phyloP scores from a whole-genome alignment of 2,329 filamentous ascomycete species.

The Colletotrichum sp. region DNA sequence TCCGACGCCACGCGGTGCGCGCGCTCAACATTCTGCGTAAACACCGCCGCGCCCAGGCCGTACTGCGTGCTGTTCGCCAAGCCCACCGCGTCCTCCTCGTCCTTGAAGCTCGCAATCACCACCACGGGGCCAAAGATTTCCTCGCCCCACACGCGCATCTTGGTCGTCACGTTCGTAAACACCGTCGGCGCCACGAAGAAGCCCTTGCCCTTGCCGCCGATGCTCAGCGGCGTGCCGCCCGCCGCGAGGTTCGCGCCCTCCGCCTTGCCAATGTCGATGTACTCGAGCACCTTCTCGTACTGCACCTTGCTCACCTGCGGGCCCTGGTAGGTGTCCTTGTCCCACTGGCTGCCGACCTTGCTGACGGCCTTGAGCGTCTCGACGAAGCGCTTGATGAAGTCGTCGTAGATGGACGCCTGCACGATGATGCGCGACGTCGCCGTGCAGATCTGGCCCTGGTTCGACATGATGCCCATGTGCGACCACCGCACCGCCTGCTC shows the following conservation, averaged over 20 bases:
- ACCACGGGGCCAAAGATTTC: conserved; percentile 54
- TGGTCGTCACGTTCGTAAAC: conserved; percentile 45
- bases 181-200: conserved; percentile 53
- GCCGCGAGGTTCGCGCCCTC: conserved; percentile 71
- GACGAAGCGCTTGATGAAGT: conserved; percentile 68
- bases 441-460: conserved; percentile 70
- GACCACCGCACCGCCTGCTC: conserved; percentile 70
- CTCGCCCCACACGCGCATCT: conserved; percentile 50
- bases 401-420: conserved; percentile 64
- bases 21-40: conserved; percentile 61
- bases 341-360: conserved; percentile 74
- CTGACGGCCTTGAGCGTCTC: conserved; percentile 59
- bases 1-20: conserved; percentile 55
- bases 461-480: conserved; percentile 58
- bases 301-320: conserved; percentile 76
- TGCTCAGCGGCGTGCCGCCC: conserved; percentile 56
- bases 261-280: conserved; percentile 71
- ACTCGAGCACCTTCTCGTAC: conserved; percentile 73
- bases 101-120: conserved; percentile 45
- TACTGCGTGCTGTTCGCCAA: conserved; percentile 61
- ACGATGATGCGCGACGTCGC: conserved; percentile 71
- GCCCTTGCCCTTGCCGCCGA: conserved; percentile 41
- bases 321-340: conserved; percentile 73
- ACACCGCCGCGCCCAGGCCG: conserved; percentile 66
- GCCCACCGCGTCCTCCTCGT: conserved; percentile 46